Percentiles rank a stretch among this genome's conserved stretches.
Conservation (phyloP, 345 rosid species). For the Jatropha curcas region DNA sequence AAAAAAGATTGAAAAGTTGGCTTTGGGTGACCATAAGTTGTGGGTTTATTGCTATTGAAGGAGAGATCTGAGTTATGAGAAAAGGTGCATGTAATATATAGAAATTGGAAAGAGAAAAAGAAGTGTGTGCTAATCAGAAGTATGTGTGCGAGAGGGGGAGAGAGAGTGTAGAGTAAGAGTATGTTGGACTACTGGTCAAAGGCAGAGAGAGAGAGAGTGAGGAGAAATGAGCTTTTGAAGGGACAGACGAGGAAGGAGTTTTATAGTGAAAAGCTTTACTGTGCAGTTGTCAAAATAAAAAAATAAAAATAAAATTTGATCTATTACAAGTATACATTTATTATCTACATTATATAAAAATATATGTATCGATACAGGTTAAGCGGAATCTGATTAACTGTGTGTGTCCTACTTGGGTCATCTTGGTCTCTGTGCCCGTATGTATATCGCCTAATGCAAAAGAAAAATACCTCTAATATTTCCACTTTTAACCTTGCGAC, state of each 20-base stretch:
- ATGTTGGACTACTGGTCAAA: constrained; percentile 49
- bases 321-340: too few relatives aligned
- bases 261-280: constrained; percentile 11
- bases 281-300: background rate
- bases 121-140: background rate
- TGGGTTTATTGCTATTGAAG: constrained; percentile 21
- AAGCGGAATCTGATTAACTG: constrained; percentile 22
- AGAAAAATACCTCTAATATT: too few relatives aligned
- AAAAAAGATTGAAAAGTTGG: constrained; percentile 1
- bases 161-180: background rate
- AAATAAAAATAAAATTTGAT: too few relatives aligned
- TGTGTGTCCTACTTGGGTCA: background rate
- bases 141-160: background rate
- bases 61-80: constrained; percentile 17
- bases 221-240: background rate
- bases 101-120: constrained; percentile 15
- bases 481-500: too few relatives aligned
- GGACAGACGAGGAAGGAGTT: background rate
- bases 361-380: background rate
- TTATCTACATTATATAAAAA: too few relatives aligned
- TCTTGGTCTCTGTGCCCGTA: constrained; percentile 16
- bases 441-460: too few relatives aligned
- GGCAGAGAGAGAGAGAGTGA: background rate
- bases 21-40: background rate
- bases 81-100: constrained; percentile 3